Conservation (phyloP, 2,329 filamentous ascomycete species). For the Clarireedia homoeocarpa region DNA sequence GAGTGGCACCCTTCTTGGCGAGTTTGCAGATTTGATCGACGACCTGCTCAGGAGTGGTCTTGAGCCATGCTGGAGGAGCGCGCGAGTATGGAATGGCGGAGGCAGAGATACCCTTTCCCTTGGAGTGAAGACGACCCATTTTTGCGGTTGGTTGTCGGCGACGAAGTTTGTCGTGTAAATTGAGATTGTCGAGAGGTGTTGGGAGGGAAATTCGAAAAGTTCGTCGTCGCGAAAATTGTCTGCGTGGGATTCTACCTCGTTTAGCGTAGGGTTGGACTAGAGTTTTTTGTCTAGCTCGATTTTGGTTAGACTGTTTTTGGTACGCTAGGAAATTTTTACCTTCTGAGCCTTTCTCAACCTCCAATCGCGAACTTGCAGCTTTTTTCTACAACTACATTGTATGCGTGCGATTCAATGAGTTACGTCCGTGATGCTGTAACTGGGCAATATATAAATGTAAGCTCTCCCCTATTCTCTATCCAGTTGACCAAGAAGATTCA, state of each 20-base stretch:
- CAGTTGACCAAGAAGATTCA: slow-evolving; percentile 10
- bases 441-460: not conserved
- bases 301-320: not conserved
- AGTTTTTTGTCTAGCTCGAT: not conserved
- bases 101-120: slow-evolving; percentile 97
- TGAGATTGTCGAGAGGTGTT: slow-evolving; percentile 10
- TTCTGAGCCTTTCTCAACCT: not conserved
- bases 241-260: slow-evolving; percentile 1
- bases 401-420: too few relatives aligned
- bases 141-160: slow-evolving; percentile 32
- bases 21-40: slow-evolving; percentile 99
- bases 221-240: slow-evolving; percentile 4
- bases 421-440: not conserved
- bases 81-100: slow-evolving; percentile 97
- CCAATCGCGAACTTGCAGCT: not conserved
- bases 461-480: not conserved
- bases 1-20: slow-evolving; percentile 96
- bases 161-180: slow-evolving; percentile 4
- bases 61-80: slow-evolving; percentile 87
- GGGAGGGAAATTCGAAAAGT: not conserved
- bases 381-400: not conserved
- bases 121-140: slow-evolving; percentile 98
- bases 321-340: slow-evolving; percentile 1
- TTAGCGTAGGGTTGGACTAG: slow-evolving; percentile 4
- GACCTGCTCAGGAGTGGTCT: slow-evolving; percentile 97